A percentile compares a stretch with the other conserved stretches of the same genome.
These are phyloP conservation scores for Scutellaria baicalensis DNA, from an alignment of 257 asterid species.

Conservation along the genomic window DNA sequence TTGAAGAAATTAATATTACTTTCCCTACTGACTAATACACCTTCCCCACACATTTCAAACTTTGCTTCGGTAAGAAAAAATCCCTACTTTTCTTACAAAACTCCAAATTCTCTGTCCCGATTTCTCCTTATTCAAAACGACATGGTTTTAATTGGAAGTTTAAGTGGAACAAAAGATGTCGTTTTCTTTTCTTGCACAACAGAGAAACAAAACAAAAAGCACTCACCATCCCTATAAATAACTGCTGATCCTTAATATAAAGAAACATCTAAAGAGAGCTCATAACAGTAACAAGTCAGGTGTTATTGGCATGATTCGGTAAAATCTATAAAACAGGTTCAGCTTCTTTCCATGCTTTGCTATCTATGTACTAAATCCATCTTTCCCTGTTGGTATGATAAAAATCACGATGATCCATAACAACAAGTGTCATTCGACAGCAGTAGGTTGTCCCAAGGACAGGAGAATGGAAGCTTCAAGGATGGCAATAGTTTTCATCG, in stretches of 20 bases:
- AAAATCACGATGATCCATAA: neutral
- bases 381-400: neutral
- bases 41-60: conserved; percentile 14
- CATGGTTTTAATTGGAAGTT: no score
- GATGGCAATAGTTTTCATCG: conserved; percentile 9
- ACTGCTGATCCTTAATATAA: neutral
- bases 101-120: no score
- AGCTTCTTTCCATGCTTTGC: conserved; percentile 15
- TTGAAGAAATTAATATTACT: neutral
- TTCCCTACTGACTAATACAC: neutral
- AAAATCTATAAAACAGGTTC: neutral
- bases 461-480: conserved; percentile 23
- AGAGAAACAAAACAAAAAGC: neutral
- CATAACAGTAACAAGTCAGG: conserved; percentile 15
- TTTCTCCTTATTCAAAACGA: no score
- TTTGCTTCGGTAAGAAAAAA: conserved; percentile 6
- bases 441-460: neutral
- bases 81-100: no score
- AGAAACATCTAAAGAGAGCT: conserved; percentile 30
- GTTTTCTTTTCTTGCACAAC: no score
- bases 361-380: neutral
- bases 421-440: conserved; percentile 3
- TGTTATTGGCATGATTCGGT: conserved; percentile 17
- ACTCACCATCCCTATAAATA: neutral
- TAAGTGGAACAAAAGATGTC: no score